phyloP scores from a whole-genome alignment of 2,329 filamentous ascomycete genomes.

The Fusarium buharicum region DNA sequence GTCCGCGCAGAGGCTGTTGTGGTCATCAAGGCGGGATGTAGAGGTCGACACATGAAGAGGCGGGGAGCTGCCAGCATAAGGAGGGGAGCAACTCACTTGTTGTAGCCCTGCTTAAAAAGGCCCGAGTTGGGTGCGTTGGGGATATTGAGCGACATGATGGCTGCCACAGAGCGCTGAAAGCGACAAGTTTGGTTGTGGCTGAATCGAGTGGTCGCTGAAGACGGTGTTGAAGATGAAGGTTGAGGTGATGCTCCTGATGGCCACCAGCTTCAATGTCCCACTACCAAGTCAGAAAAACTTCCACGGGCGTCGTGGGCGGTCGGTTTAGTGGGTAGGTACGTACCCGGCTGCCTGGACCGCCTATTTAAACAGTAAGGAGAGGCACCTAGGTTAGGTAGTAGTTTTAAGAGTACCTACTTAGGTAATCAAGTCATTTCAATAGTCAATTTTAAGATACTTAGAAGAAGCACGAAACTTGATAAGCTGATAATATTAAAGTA shows the following conservation, averaged over 20 bases:
- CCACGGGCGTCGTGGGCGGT: slow-evolving; percentile 38
- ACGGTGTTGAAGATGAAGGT: slow-evolving; percentile 35
- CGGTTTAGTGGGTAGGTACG: slow-evolving; percentile 43
- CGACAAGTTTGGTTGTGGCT: slow-evolving; percentile 32
- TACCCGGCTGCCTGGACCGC: slow-evolving; percentile 35
- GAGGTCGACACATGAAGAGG: slow-evolving; percentile 37
- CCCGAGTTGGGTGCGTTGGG: slow-evolving; percentile 92
- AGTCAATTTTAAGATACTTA: no score
- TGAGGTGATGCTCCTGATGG: slow-evolving; percentile 37
- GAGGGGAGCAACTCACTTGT: slow-evolving; percentile 72
- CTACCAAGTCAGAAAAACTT: slow-evolving; percentile 44
- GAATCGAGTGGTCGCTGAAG: slow-evolving; percentile 29
- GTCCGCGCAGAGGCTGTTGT: neutral
- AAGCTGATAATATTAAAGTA: neutral
- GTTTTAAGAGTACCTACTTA: no score
- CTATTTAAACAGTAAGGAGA: neutral
- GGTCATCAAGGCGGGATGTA: slow-evolving; percentile 12
- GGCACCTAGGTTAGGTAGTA: neutral
- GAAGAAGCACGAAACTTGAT: no score
- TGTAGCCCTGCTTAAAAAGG: slow-evolving; percentile 96
- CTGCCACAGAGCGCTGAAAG: slow-evolving; percentile 33
- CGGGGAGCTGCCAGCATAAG: slow-evolving; percentile 42
- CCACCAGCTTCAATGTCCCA: slow-evolving; percentile 42
- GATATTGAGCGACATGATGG: slow-evolving; percentile 91
- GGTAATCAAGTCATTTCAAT: no score